Percentiles rank a stretch among this genome's conserved stretches.
Conservation (phyloP, 2,329 filamentous ascomycete species). For the Venturia asperata region DNA sequence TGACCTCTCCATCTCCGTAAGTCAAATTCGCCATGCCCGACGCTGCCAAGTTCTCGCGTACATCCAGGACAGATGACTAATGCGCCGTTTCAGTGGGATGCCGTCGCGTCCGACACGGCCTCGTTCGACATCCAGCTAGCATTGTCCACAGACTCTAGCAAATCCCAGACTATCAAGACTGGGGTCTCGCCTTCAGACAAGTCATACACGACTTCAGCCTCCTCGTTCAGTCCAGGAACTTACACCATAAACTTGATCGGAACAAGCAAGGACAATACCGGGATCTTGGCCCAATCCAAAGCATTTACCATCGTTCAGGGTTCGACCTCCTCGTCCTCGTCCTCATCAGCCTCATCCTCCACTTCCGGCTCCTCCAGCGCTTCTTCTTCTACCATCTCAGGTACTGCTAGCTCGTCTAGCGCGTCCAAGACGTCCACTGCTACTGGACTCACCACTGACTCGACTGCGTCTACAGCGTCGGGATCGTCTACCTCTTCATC, state of each 20-base stretch:
- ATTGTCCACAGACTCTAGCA: neutral
- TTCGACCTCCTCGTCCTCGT: constrained; percentile 1
- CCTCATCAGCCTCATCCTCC: neutral
- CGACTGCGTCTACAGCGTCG: neutral
- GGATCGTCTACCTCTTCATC: neutral
- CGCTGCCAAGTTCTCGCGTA: neutral
- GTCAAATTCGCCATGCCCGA: neutral
- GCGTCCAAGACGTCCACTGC: neutral
- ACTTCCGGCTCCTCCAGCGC: neutral
- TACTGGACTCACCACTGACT: neutral
- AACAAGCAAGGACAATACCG: constrained; percentile 1
- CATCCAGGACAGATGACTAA: neutral
- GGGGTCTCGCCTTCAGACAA: neutral
- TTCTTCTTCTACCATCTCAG: neutral
- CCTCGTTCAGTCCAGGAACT: neutral
- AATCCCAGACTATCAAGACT: constrained; percentile 1
- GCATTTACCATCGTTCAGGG: neutral
- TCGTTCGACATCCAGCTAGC: neutral
- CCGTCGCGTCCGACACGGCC: constrained; percentile 2
- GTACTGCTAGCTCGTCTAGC: neutral
- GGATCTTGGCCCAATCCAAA: neutral
- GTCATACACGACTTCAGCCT: neutral
- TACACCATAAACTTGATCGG: constrained; percentile 1
- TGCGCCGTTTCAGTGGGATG: neutral
- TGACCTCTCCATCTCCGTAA: neutral